phyloP scores from a whole-genome alignment of 2,329 filamentous ascomycete species.

The Plenodomus biglobosus region DNA sequence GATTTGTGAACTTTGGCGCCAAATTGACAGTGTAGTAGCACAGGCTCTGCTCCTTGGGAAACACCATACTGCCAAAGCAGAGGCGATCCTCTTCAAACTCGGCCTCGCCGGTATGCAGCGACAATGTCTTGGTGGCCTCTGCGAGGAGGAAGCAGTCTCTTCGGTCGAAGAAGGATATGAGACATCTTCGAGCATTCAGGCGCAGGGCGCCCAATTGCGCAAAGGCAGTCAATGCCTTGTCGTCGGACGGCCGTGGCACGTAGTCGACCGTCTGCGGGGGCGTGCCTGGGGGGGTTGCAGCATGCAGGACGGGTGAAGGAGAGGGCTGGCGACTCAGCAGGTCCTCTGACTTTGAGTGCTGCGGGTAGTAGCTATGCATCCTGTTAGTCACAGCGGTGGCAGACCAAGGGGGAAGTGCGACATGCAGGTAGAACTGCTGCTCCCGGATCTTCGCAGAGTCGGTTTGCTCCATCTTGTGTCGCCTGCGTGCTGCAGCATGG shows the following conservation, averaged over 20 bases:
- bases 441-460: constrained; percentile 18
- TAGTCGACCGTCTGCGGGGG: constrained; percentile 13
- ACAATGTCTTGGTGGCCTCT: constrained; percentile 38
- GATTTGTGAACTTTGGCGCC: constrained; percentile 12
- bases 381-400: constrained; percentile 28
- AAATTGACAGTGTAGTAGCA: constrained; percentile 41
- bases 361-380: constrained; percentile 33
- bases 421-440: constrained; percentile 31
- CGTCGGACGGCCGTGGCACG: constrained; percentile 28
- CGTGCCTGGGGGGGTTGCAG: constrained; percentile 14
- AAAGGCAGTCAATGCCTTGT: constrained; percentile 42
- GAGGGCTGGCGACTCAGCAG: constrained; percentile 21
- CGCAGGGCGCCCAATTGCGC: constrained; percentile 45
- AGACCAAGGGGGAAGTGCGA: neutral
- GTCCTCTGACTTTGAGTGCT: constrained; percentile 24
- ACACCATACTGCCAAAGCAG: constrained; percentile 38
- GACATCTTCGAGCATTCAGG: constrained; percentile 38
- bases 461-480: constrained; percentile 15
- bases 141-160: constrained; percentile 41
- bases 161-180: constrained; percentile 46
- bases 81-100: constrained; percentile 32
- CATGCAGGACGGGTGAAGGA: constrained; percentile 14
- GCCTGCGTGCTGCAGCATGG: constrained; percentile 6
- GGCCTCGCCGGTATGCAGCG: constrained; percentile 30
- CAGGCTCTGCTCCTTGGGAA: constrained; percentile 38